Evolutionary conservation across 768 basidiomycete genomes (phyloP), one percentile per base, ranked within the genome.

Genomic region (Lepiota subincarnata): DNA sequence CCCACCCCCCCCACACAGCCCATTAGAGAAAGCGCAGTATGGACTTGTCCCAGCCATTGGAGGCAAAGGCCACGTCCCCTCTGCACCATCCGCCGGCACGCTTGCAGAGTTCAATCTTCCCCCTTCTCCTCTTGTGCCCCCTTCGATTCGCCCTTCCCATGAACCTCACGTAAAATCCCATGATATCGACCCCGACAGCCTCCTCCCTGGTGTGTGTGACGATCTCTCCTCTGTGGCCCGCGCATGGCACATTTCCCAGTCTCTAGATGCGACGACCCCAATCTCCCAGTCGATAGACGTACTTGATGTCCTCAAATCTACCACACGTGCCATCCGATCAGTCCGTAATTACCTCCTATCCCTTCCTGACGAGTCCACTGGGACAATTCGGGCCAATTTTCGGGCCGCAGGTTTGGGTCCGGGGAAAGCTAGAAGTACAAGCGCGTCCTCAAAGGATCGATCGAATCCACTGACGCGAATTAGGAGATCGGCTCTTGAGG

Each of bases 311-410:
- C 80, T 96, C 53, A 86, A 90, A 67, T 82, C 76, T 1, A 94
- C 92, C 0, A 92, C 92, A 6, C 79, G 78, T 37, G 83, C 89
- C 3, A 83, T 97, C 43, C 83, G 93, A 31, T 84, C 86, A 12
- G 87, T 91, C 28, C 80, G 92, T 11, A 90, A 90, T 65, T 94
- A 93, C 66, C 71, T 93, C 16, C 73, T 94, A 28, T 83, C 87
- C 0, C 80, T 94, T 12, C 92, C 91, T 0, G 85, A 92, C 62
- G 88, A 92, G 53, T 79, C 77, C 1, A 73, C 81, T 13, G 79
- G 73, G 7, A 76, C 79, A 1, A 74, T 78, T 62, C 76, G 75
- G 36, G 72, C 75, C 42, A 72, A 85, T 19, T 89, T 83, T 68
- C 78, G 85, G 35, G 79, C 79, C 42, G 77, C 73, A 19, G 73